These are phyloP conservation scores for Xenoacremonium recifei DNA, from an alignment of 2,329 filamentous ascomycete genomes.

Conservation along the genomic window DNA sequence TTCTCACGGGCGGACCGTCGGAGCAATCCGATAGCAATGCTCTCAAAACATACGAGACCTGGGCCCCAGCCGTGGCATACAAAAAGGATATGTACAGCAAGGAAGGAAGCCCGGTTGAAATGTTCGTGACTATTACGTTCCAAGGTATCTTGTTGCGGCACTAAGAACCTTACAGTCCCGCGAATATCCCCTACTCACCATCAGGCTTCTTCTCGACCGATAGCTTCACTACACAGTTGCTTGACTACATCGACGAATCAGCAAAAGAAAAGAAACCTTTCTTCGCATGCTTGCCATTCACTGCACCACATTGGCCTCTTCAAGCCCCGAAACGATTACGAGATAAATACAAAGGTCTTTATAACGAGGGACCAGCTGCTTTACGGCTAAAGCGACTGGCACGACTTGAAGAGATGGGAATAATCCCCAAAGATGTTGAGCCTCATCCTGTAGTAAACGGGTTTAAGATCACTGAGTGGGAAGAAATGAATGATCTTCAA, in stretches of 20 bases:
- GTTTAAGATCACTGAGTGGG: background rate
- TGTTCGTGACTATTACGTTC: background rate
- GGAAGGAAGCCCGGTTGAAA: background rate
- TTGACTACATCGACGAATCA: background rate
- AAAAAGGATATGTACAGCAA: background rate
- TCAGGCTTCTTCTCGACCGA: background rate
- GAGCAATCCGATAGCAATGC: background rate
- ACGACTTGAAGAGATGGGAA: background rate
- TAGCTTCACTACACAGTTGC: background rate
- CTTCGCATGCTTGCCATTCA: background rate
- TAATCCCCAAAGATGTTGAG: background rate
- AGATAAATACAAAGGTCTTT: background rate
- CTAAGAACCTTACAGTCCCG: background rate
- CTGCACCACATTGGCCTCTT: background rate
- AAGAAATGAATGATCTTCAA: background rate
- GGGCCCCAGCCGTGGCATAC: background rate
- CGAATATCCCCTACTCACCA: background rate
- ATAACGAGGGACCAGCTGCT: background rate
- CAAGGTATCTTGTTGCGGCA: too few relatives aligned
- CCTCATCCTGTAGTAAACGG: background rate
- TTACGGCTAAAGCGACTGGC: background rate
- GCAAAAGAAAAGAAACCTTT: background rate
- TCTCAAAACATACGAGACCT: background rate
- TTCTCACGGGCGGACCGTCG: background rate
- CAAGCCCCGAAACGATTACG: background rate